Evolutionary conservation across 1,284 basidiomycete genomes (phyloP), one percentile per base, ranked within the genome.

Genomic region (Trametes sp.): DNA sequence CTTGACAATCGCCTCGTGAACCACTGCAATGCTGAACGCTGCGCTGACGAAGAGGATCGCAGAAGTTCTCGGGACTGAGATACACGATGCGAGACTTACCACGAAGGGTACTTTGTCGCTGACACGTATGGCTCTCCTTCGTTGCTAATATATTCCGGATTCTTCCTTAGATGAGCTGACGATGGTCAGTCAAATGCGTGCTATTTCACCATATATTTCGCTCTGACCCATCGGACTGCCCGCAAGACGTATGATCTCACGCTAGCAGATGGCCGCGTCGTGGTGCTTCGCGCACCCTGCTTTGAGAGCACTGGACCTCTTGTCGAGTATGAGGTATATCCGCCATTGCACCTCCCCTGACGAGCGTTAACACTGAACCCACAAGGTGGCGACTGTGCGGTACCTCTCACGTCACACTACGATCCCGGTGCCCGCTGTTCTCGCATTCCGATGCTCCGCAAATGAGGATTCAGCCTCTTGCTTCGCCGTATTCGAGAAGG

Each of bases 351-450:
- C 9, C 4, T 23, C 7, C 2, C 3, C 5, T 24, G 16, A 16
- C 28, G 11, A 36, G 14, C 44, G 16, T 21, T 58, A 29, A 53
- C 42, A 24, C 35, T 16, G 13, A 16, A 4, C 23, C 44, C 1
- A 19, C 2, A 42, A 77, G 76, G 67, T 71, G n/a, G 75, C 75
- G 23, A 76, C 76, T 2, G 66, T 73, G 64, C 63, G 64, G 10
- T 77, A 73, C 56, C 51, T 77, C 23, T 66, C 69, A 14, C 64
- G 70, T 42, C 63, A 61, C 14, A 74, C 74, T 19, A 70, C 73
- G 4, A 72, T 76, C 14, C 75, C 76, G 24, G 69, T 72, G 14
- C 69, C 72, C 0, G 52, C 61, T 11, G 65, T 75, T 13, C 57
- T 76, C 11, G 66, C 71, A 6, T 69, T 67, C 33, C 60, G 63